Evolutionary conservation across 2,329 filamentous ascomycete genomes (phyloP), one percentile per base, ranked within the genome.

Genomic region (Cryphonectria japonica): DNA sequence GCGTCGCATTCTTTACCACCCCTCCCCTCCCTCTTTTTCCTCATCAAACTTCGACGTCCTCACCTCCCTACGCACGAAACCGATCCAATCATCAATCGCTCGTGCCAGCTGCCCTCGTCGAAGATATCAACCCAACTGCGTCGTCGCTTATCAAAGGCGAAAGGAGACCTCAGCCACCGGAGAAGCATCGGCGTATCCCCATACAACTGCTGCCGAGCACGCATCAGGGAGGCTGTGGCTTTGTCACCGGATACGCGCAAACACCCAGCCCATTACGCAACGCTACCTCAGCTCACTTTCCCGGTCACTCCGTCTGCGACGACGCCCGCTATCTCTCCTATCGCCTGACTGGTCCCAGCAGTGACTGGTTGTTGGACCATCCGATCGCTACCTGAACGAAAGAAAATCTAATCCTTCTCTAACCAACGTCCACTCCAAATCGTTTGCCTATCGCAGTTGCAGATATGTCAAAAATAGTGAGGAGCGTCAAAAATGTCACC

Each of bases 401-500:
- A 39, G 16, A 39, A n/a, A 62, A n/a, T 9, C 19, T 22, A 50
- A 22, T 5, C 14, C 7, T 16, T 46, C 43, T 46, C 13, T 43
- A 37, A 37, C 26, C 9, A 54, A 34, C 63, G 50, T 34, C 39
- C 62, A n/a, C 50, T 43, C 32, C 26, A 7, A 52, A 43, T 26
- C 66, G 32, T 60, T 50, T 46, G n/a, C 16, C 26, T 52, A 61
- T 69, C 41, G 66, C 64, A 70, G 75, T 76, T 78, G 79, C 74
- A 80, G 86, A 79, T 74, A 99, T 99, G 96, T 98, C 95, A 72
- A 97, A 97, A 85, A 94, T 98, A 81, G 94, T 98, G 80, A 90
- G 96, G 83, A 97, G 93, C 81, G 95, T 98, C 79, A 98, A 98
- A 86, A 99, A 98, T 87, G 95, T 99, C 83, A 98, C 96, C 82